Base-by-base conservation (phyloP, 2,329 filamentous ascomycete genomes). In the Microcyclospora pomicola region DNA sequence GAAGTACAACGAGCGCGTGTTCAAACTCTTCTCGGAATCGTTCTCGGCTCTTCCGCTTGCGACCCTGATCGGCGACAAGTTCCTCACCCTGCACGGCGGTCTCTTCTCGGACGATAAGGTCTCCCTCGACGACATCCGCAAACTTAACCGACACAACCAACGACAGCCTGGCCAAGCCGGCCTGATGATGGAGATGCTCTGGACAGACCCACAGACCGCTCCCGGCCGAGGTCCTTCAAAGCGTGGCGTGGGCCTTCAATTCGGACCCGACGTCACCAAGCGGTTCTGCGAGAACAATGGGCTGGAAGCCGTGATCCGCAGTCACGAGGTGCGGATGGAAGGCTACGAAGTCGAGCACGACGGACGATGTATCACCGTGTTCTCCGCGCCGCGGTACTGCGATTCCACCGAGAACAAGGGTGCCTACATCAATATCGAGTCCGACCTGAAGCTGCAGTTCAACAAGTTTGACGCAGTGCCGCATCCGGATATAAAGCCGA, bases 151-250 rank as follows among this genome's bases (percentile, higher is more conserved):
- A 48, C 87, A 95, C 64, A 77, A 75, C 59, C 91, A 96, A 63
- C 74, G 84, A 44, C 88, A 96, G 55, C 88, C 91, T 2, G 91
- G 91, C 27, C 91, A 98, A 60, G 67, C 82, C 35, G 91, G 91
- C 11, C 66, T 98, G 52, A 98, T 98, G 91, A 98, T 98, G 91
- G 91, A 98, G 64, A 98, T 98, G 91, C 73, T 98, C 34, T 98
- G 91, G 91, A 96, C 91, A 1, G 91, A 98, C 58, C 91, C 91
- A 2, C 91, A 98, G 60, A 72, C 82, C 0, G 71, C 77, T 50
- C 78, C 82, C 19, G 91, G 91, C 37, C 78, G 91, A 49, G 85
- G 87, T 7, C 91, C 91, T 33, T 94, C 86, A 68, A 98, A 98
- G 71, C 77, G 91, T 58, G 91, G 91, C 49, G 88, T 98, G 14